Evolutionary conservation across 768 basidiomycete species (phyloP).

Genomic region (Phallus indusiatus): DNA sequence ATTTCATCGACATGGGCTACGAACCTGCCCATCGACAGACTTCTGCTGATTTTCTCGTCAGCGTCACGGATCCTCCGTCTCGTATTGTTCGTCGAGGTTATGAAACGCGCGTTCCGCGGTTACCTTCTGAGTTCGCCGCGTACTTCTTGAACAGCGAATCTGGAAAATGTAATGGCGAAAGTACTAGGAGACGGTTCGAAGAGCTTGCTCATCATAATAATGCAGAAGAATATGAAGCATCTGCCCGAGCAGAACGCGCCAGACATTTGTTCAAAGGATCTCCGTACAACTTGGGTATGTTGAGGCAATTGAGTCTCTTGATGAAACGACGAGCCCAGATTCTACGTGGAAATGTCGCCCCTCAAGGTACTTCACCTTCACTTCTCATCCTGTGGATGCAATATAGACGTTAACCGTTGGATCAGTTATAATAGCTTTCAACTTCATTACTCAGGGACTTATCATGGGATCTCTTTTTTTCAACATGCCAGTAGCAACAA

Average conservation of each 20-base stretch:
- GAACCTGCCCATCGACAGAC: constrained; percentile 71
- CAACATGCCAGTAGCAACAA: constrained; percentile 41
- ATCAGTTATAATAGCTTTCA: constrained; percentile 33
- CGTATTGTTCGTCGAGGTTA: constrained; percentile 40
- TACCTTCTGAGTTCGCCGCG: constrained; percentile 47
- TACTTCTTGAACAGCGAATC: constrained; percentile 21
- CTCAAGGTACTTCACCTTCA: constrained; percentile 25
- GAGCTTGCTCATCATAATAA: constrained; percentile 38
- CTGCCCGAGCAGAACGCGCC: constrained; percentile 43
- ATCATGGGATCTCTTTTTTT: constrained; percentile 61
- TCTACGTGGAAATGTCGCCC: constrained; percentile 29
- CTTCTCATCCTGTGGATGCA: constrained; percentile 5
- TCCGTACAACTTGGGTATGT: constrained; percentile 34
- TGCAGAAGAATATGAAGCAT: constrained; percentile 34
- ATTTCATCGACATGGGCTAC: constrained; percentile 71
- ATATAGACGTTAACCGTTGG: constrained; percentile 14
- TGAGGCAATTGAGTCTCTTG: constrained; percentile 36
- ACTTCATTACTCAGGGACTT: constrained; percentile 35
- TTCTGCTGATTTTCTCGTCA: constrained; percentile 76
- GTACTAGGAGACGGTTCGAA: background rate
- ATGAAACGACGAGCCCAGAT: constrained; percentile 38
- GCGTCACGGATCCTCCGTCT: constrained; percentile 42
- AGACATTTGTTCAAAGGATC: constrained; percentile 32
- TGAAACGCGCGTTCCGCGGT: constrained; percentile 34
- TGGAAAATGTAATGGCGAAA: background rate